These are phyloP conservation scores for Lachnellula hyalina DNA, from an alignment of 2,329 filamentous ascomycete genomes.

Conservation along the genomic window DNA sequence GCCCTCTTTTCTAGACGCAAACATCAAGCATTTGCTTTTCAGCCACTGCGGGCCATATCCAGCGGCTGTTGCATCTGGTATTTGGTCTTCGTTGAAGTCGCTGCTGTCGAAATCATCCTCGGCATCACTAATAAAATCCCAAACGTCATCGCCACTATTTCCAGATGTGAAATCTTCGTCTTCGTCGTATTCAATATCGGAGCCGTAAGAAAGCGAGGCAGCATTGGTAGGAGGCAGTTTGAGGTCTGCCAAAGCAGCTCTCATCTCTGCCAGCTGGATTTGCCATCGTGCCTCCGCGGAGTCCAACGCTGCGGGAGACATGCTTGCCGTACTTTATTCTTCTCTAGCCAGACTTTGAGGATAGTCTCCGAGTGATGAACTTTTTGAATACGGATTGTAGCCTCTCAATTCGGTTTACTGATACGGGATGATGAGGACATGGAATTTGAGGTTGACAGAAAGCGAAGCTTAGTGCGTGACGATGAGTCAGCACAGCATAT, in stretches of 20 bases:
- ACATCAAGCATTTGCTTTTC: constrained; percentile 56
- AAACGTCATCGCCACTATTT: constrained; percentile 73
- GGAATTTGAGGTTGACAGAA: background rate
- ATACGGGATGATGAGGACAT: background rate
- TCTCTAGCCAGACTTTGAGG: background rate
- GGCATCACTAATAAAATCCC: constrained; percentile 82
- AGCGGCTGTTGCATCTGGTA: constrained; percentile 21
- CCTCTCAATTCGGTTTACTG: background rate
- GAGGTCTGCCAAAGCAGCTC: constrained; percentile 72
- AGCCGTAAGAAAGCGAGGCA: constrained; percentile 45
- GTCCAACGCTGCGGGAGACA: constrained; percentile 19
- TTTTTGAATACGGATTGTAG: background rate
- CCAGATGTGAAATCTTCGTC: constrained; percentile 50
- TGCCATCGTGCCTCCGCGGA: constrained; percentile 66
- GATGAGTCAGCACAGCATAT: background rate
- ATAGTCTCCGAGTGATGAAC: too few species aligned
- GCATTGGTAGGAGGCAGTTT: constrained; percentile 43
- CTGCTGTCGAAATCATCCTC: constrained; percentile 63
- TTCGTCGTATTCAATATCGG: constrained; percentile 59
- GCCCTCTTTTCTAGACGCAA: constrained; percentile 60
- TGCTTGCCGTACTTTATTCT: background rate
- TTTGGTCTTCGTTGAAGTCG: constrained; percentile 50
- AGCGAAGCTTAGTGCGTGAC: background rate
- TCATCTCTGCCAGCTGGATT: constrained; percentile 79
- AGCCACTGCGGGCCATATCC: constrained; percentile 67